A percentile compares a stretch with the other conserved stretches of the same genome.
These are phyloP conservation scores for Apiosordaria backusii DNA, from an alignment of 495 filamentous ascomycete species.

Conservation along the genomic window DNA sequence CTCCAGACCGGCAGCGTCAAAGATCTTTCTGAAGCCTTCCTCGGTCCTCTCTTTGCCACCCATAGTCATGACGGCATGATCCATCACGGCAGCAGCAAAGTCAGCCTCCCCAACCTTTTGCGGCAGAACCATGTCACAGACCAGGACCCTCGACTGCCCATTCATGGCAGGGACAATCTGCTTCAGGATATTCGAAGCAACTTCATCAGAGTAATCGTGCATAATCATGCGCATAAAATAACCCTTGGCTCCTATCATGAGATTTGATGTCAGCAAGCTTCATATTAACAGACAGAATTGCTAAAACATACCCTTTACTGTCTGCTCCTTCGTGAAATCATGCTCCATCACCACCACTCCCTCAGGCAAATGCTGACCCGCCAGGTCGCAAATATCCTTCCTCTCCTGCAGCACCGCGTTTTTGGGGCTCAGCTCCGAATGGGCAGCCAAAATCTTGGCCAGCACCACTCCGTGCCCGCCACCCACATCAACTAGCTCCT, in stretches of 20 bases:
- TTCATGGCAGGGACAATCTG: slow-evolving; percentile 39
- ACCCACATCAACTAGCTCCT: slow-evolving; percentile 24
- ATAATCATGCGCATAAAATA: slow-evolving; percentile 54
- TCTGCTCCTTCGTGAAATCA: slow-evolving; percentile 22
- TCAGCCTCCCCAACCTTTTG: slow-evolving; percentile 21
- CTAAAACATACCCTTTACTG: slow-evolving; percentile 18
- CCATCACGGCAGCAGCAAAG: slow-evolving; percentile 22
- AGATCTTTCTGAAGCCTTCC: slow-evolving; percentile 28
- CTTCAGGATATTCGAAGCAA: slow-evolving; percentile 43
- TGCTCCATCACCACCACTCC: slow-evolving; percentile 14
- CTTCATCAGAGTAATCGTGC: slow-evolving; percentile 47
- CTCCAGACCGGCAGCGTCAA: slow-evolving; percentile 28
- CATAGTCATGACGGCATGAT: slow-evolving; percentile 31
- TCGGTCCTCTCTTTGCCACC: slow-evolving; percentile 33
- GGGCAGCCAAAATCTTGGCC: slow-evolving; percentile 20
- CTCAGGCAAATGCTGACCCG: slow-evolving; percentile 14
- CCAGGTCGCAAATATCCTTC: slow-evolving; percentile 18
- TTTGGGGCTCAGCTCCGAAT: slow-evolving; percentile 15
- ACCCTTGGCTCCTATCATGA: neutral
- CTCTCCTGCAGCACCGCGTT: slow-evolving; percentile 20
- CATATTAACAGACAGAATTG: neutral
- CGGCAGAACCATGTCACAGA: slow-evolving; percentile 32
- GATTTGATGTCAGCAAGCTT: neutral
- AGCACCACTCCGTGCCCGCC: slow-evolving; percentile 22
- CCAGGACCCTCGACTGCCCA: slow-evolving; percentile 26